phyloP scores from a whole-genome alignment of 2,329 filamentous ascomycete species.

The Furcasterigmium sp. region DNA sequence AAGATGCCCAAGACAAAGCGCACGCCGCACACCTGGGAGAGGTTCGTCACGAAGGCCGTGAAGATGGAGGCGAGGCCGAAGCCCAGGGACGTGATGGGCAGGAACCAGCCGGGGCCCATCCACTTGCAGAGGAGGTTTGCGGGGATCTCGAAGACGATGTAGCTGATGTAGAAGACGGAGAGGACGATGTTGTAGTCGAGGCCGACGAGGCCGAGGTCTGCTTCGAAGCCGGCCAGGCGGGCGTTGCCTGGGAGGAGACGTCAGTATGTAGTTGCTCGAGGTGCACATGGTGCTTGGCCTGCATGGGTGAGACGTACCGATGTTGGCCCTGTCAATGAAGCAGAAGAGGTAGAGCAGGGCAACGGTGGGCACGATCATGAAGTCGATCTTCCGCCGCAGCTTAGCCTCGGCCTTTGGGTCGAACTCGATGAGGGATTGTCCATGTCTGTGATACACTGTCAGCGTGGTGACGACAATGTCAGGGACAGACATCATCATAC shows the following conservation, averaged over 20 bases:
- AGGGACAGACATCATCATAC: not conserved
- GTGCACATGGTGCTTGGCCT: no score
- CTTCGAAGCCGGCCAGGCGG: constrained; percentile 34
- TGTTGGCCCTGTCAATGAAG: constrained; percentile 39
- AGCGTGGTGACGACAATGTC: no score
- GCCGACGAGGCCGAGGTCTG: constrained; percentile 33
- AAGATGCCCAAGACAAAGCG: constrained; percentile 33
- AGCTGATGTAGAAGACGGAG: constrained; percentile 24
- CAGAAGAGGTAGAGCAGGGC: constrained; percentile 36
- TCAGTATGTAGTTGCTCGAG: not conserved
- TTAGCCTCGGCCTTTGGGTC: constrained; percentile 26
- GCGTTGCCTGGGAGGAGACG: constrained; percentile 25
- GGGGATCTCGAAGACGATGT: constrained; percentile 38
- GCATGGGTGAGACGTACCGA: constrained; percentile 18
- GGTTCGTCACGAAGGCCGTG: constrained; percentile 30
- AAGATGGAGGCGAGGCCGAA: constrained; percentile 33
- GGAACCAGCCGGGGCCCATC: constrained; percentile 30
- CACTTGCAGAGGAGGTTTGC: constrained; percentile 39
- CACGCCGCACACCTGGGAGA: constrained; percentile 23
- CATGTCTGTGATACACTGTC: not conserved
- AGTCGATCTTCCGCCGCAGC: constrained; percentile 34
- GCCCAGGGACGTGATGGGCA: constrained; percentile 29
- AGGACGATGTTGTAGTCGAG: constrained; percentile 39
- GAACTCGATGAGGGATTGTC: not conserved
- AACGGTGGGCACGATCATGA: constrained; percentile 32